These are phyloP conservation scores for Penicillium samsonianum DNA, from an alignment of 495 filamentous ascomycete genomes.

Conservation along the genomic window DNA sequence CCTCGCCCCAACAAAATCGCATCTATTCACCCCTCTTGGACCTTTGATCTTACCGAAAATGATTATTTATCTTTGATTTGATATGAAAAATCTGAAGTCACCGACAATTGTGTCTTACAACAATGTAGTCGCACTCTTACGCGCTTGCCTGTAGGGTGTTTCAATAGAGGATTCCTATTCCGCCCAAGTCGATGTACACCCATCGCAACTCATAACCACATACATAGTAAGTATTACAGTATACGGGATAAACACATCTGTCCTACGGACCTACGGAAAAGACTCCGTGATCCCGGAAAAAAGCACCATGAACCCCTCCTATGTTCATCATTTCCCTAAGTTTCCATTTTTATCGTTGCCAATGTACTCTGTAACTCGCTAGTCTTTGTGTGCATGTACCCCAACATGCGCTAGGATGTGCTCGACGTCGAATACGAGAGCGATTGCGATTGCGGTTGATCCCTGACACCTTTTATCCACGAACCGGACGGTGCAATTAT, in stretches of 20 bases:
- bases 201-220: neutral
- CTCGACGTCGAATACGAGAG: slow-evolving; percentile 3
- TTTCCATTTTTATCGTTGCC: neutral
- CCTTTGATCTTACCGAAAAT: slow-evolving; percentile 7
- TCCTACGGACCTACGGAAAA: neutral
- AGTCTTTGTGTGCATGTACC: slow-evolving; percentile 7
- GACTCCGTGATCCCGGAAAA: neutral
- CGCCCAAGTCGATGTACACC: neutral
- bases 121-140: neutral
- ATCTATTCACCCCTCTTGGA: neutral
- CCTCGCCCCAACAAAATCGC: neutral
- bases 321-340: neutral
- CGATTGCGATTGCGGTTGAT: neutral
- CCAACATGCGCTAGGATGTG: slow-evolving; percentile 8
- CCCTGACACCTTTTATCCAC: neutral
- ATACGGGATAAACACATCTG: no score
- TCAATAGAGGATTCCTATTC: neutral
- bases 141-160: neutral
- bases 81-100: neutral
- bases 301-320: neutral
- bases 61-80: neutral
- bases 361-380: no score
- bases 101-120: neutral
- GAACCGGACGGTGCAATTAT: neutral
- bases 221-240: no score